These are phyloP conservation scores for Gynandropsis gynandra DNA, from an alignment of 345 rosid species.

Conservation along the genomic window DNA sequence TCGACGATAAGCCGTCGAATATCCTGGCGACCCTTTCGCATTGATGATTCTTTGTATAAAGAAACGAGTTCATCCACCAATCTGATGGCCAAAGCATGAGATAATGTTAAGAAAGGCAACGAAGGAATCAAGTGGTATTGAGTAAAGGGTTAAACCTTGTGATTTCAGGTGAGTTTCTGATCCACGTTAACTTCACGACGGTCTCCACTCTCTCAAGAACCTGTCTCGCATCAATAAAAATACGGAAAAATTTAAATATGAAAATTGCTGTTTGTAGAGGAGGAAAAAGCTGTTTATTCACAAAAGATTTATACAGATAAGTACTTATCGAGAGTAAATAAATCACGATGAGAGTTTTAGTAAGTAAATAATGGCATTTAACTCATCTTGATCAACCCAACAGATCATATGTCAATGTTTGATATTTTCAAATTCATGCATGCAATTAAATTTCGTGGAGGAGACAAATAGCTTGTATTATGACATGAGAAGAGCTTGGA, in stretches of 20 bases:
- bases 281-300: too few species aligned
- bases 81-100: constrained; percentile 31
- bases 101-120: constrained; percentile 6
- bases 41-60: constrained; percentile 61
- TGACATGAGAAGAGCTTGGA: too few species aligned
- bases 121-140: neutral
- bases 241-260: neutral
- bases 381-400: too few species aligned
- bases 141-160: constrained; percentile 42
- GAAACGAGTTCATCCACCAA: constrained; percentile 70
- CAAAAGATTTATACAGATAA: too few species aligned
- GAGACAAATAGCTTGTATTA: too few species aligned
- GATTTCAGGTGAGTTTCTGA: constrained; percentile 63
- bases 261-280: neutral
- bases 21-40: constrained; percentile 53
- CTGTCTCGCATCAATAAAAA: constrained; percentile 28
- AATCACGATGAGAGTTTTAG: too few species aligned
- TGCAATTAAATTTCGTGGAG: too few species aligned
- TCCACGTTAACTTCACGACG: constrained; percentile 66
- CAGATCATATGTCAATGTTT: too few species aligned
- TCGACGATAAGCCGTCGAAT: constrained; percentile 47
- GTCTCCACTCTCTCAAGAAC: constrained; percentile 60
- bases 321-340: too few species aligned
- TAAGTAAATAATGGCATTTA: too few species aligned
- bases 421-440: too few species aligned